Evolutionary conservation across 2,329 filamentous ascomycete genomes (phyloP).

Genomic region (Colletotrichum cordylinicola): DNA sequence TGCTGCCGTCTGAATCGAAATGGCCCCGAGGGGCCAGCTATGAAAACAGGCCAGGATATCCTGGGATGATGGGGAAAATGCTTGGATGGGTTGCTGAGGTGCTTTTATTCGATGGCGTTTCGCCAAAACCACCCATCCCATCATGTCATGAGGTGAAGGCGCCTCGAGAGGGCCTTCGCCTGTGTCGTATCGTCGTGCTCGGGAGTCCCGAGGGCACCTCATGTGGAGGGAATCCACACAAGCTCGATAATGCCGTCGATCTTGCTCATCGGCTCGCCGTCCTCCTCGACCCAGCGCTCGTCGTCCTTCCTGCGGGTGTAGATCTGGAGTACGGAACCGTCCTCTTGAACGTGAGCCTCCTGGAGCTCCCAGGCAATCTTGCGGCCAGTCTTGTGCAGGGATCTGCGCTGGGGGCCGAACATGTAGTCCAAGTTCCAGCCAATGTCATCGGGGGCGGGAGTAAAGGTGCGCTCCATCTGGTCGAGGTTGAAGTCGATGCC

Average conservation of each 20-base stretch:
- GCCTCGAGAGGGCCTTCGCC: neutral
- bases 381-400: conserved; percentile 51
- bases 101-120: neutral
- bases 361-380: conserved; percentile 62
- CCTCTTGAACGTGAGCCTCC: conserved; percentile 50
- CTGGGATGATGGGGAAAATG: neutral
- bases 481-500: conserved; percentile 55
- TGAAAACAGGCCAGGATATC: neutral
- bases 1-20: conserved; percentile 2
- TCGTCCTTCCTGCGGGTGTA: conserved; percentile 60
- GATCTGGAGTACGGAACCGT: conserved; percentile 58
- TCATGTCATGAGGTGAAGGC: conserved; percentile 2
- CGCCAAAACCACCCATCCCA: neutral
- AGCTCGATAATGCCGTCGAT: conserved; percentile 62
- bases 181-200: conserved; percentile 18
- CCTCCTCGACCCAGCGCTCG: conserved; percentile 54
- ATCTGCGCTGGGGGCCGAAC: conserved; percentile 54
- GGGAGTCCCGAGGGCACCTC: neutral
- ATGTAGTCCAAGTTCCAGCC: conserved; percentile 58
- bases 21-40: neutral
- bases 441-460: conserved; percentile 51
- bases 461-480: conserved; percentile 60
- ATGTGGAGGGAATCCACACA: conserved; percentile 53
- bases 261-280: conserved; percentile 54
- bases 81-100: neutral